Evolutionary conservation across 1,284 basidiomycete genomes (phyloP).

Genomic region (Sporisorium iseilematis-ciliati): DNA sequence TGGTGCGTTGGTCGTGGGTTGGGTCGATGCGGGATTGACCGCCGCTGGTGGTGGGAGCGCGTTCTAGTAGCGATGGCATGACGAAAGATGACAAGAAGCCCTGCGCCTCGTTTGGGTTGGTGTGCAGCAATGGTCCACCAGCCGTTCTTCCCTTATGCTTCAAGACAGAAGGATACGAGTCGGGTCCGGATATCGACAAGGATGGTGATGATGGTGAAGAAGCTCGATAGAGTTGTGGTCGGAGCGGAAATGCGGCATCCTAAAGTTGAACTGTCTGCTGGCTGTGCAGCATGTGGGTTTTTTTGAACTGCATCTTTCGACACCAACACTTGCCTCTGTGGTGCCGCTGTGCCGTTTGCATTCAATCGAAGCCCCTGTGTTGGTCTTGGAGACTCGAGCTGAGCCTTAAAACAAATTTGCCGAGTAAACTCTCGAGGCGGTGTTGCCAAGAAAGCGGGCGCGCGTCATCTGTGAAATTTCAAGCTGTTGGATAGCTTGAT

Average conservation of each 20-base stretch:
- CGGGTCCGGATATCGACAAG: not conserved
- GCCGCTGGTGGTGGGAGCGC: slow-evolving; percentile 4
- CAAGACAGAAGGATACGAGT: slow-evolving; percentile 9
- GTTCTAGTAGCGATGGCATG: slow-evolving; percentile 29
- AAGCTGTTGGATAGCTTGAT: not conserved
- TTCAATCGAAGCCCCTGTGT: slow-evolving; percentile 12
- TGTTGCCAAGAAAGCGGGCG: slow-evolving; percentile 7
- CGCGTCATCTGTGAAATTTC: not conserved
- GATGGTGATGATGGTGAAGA: slow-evolving; percentile 1
- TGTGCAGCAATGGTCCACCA: not conserved
- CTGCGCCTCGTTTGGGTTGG: too few species aligned
- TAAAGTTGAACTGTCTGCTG: not conserved
- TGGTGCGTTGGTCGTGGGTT: slow-evolving; percentile 62
- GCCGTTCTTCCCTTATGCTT: slow-evolving; percentile 1
- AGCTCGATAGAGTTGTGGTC: not conserved
- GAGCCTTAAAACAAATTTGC: not conserved
- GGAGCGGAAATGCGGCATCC: not conserved
- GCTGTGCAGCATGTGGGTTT: not conserved
- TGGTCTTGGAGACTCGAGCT: slow-evolving; percentile 9
- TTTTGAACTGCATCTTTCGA: not conserved
- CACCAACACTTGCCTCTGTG: not conserved
- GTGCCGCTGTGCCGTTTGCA: not conserved
- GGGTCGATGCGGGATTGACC: slow-evolving; percentile 48
- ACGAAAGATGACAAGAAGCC: not conserved
- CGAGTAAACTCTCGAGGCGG: slow-evolving; percentile 10